A percentile compares a stretch with the other conserved stretches of the same genome.
phyloP scores from a whole-genome alignment of 768 basidiomycete species.

The Lactifluus pinguis region DNA sequence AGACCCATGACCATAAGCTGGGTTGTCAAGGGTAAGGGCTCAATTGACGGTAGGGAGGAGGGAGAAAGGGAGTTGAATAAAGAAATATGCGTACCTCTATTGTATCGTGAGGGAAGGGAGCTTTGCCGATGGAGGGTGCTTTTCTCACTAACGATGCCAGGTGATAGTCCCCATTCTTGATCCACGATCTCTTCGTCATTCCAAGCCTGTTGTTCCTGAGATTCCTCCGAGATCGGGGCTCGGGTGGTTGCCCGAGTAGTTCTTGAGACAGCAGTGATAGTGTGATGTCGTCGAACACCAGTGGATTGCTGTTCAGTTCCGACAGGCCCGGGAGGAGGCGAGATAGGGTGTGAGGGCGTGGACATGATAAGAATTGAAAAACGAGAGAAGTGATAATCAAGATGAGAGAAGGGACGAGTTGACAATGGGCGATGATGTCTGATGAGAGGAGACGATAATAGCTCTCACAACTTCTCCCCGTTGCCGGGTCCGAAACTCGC shows the following conservation, averaged over 20 bases:
- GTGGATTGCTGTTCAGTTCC: constrained; percentile 2
- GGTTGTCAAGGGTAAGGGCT: not conserved
- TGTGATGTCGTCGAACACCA: constrained; percentile 18
- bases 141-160: constrained; percentile 18
- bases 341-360: constrained; percentile 13
- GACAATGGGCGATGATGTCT: not conserved
- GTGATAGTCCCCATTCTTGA: constrained; percentile 10
- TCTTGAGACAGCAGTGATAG: constrained; percentile 19
- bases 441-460: no score
- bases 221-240: constrained; percentile 17
- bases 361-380: constrained; percentile 9
- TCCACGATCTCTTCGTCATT: constrained; percentile 15
- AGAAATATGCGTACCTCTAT: constrained; percentile 11
- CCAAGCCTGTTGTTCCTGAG: constrained; percentile 18
- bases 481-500: no score
- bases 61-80: not conserved
- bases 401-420: not conserved
- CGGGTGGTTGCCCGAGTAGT: constrained; percentile 13
- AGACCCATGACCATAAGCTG: constrained; percentile 16
- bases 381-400: not conserved
- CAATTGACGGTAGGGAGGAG: not conserved
- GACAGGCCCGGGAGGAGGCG: constrained; percentile 14
- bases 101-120: constrained; percentile 19
- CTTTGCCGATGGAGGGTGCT: constrained; percentile 19
- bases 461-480: no score